Evolutionary conservation across 495 filamentous ascomycete species (phyloP), one percentile per base, ranked within the genome.

Genomic region (Astrothelium macrocarpum): DNA sequence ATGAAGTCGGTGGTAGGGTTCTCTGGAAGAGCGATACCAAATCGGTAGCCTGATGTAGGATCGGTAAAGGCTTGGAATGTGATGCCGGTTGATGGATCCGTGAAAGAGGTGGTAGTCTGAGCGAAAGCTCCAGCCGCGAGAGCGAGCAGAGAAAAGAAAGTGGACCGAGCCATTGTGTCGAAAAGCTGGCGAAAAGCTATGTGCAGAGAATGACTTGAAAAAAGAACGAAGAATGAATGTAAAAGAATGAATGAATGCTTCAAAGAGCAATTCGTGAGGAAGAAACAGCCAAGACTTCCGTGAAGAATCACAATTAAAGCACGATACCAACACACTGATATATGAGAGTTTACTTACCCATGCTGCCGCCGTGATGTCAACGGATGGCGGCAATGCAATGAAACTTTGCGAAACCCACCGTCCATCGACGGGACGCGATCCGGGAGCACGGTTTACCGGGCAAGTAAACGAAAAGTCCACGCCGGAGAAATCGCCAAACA

Each of bases 1-100:
- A 74, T 74, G 58, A 73, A 74, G 49, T 66, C 59, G 34, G 43
- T 7, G 59, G 53, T 59, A 1, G 67, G 34, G 23, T 26, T 61
- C 2, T 62, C 18, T 7, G 72, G 69, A 1, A 74, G 64, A 14
- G 71, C 68, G 18, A 74, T 63, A 34, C 64, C 72, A 29, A 74
- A 71, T n/a, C 59, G 60, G 39, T 72, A 74, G 34, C 43, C 29
- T 16, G 66, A 68, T 1, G 39, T 28, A 20, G 58, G 64, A 32
- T 68, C 72, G 60, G 71, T 66, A 66, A 74, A 74, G 26, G 68
- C 69, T 62, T 74, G 68, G 39, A 74, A 67, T 2, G 67, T 46
- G 32, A 72, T 69, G 1, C 68, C 69, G 0, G 69, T 74, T 23
- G 45, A 49, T 11, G 64, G 64, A 59, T 75, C 73, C 18, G 53